A percentile compares a stretch with the other conserved stretches of the same genome.
Conservation (phyloP, 1,139 yeast species). For the Debaryomycetaceae sp. region DNA sequence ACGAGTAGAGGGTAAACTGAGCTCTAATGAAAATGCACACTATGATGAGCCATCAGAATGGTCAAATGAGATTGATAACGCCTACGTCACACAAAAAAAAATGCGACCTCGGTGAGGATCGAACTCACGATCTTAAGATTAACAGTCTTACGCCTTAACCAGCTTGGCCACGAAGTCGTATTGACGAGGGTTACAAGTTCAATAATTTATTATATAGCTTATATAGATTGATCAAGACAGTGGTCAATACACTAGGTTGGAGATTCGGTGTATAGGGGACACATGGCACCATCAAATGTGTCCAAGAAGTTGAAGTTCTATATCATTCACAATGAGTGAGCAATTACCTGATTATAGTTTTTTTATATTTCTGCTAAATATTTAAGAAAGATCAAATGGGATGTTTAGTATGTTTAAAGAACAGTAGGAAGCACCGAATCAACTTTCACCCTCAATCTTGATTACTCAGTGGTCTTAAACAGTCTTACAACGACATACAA, state of each 20-base stretch:
- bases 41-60: too few species aligned
- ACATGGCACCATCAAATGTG: too few species aligned
- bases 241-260: too few species aligned
- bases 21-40: too few species aligned
- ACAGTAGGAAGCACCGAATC: not conserved
- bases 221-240: too few species aligned
- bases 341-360: not conserved
- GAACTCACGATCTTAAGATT: slow-evolving; percentile 43
- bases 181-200: not conserved
- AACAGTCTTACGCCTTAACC: slow-evolving; percentile 45
- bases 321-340: too few species aligned
- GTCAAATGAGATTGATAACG: too few species aligned
- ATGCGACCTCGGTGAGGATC: slow-evolving; percentile 35
- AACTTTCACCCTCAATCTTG: not conserved
- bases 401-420: not conserved
- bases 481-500: not conserved
- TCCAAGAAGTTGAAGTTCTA: too few species aligned
- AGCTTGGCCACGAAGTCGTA: slow-evolving; percentile 40
- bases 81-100: slow-evolving; percentile 7
- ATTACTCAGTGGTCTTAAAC: not conserved
- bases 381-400: not conserved
- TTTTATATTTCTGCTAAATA: not conserved
- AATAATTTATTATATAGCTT: too few species aligned
- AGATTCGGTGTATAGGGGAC: too few species aligned
- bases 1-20: too few species aligned